phyloP scores from a whole-genome alignment of 768 basidiomycete species.

The Tulasnella sp. region DNA sequence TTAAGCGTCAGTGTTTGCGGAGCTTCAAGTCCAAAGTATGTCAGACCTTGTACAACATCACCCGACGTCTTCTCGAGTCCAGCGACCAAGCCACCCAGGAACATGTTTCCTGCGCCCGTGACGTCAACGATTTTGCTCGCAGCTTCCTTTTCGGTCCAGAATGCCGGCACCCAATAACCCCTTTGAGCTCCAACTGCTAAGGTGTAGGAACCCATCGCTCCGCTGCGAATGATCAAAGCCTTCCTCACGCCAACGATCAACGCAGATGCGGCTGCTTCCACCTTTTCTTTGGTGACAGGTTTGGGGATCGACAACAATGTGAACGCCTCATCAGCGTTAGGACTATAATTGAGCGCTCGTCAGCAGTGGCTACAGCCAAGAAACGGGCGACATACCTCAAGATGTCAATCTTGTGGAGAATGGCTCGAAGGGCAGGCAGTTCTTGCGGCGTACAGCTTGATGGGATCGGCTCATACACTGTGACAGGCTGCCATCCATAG shows the following conservation, averaged over 20 bases:
- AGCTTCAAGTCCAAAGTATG: constrained; percentile 7
- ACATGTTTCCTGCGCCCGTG: constrained; percentile 87
- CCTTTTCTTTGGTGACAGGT: constrained; percentile 37
- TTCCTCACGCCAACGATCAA: constrained; percentile 52
- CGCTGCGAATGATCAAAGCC: constrained; percentile 64
- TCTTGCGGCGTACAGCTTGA: constrained; percentile 74
- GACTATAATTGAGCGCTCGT: constrained; percentile 35
- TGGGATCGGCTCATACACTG: constrained; percentile 81
- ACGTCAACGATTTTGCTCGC: constrained; percentile 57
- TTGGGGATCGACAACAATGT: constrained; percentile 45
- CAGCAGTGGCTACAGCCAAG: not conserved
- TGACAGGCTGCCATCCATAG: constrained; percentile 49
- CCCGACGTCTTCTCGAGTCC: constrained; percentile 47
- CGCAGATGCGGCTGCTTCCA: constrained; percentile 55
- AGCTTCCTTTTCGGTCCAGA: constrained; percentile 42
- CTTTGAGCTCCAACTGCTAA: constrained; percentile 31
- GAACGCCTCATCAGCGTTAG: constrained; percentile 79
- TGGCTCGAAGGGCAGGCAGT: constrained; percentile 48
- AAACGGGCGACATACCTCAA: constrained; percentile 42
- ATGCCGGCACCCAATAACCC: constrained; percentile 61
- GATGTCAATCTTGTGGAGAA: constrained; percentile 50
- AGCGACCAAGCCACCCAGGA: constrained; percentile 74
- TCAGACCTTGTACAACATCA: constrained; percentile 54
- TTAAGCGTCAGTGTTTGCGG: constrained; percentile 16
- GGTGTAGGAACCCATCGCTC: constrained; percentile 58